Evolutionary conservation across 192 early-diverging fungal genomes (phyloP).

Genomic region (Coemansia sp.): DNA sequence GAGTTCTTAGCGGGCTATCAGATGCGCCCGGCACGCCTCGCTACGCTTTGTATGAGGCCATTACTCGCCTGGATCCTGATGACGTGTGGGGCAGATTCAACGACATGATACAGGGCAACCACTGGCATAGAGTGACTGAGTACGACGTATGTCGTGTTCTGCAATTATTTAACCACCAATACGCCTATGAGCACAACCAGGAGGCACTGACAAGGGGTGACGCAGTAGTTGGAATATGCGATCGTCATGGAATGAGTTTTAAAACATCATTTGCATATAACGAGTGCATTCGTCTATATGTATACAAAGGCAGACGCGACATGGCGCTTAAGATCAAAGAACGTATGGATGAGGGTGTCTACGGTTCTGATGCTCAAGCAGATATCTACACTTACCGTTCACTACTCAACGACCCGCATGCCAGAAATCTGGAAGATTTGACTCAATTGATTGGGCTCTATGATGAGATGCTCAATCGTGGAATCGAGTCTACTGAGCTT

Average conservation of each 20-base stretch:
- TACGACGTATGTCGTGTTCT: conserved; percentile 33
- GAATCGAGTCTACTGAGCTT: conserved; percentile 24
- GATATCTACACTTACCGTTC: conserved; percentile 41
- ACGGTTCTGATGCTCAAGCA: conserved; percentile 11
- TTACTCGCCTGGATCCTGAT: conserved; percentile 19
- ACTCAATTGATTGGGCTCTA: conserved; percentile 20
- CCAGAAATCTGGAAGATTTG: conserved; percentile 16
- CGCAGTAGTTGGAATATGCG: conserved; percentile 13
- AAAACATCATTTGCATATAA: conserved; percentile 22
- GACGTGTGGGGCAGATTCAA: conserved; percentile 34
- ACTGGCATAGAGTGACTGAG: conserved; percentile 34
- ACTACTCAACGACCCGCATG: conserved; percentile 33
- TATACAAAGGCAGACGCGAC: conserved; percentile 19
- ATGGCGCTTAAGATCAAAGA: conserved; percentile 29
- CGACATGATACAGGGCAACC: conserved; percentile 15
- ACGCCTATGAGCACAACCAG: conserved; percentile 20
- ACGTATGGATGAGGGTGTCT: conserved; percentile 23
- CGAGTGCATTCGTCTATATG: conserved; percentile 38
- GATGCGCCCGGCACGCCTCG: conserved; percentile 16
- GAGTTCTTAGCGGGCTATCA: neutral
- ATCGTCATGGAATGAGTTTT: conserved; percentile 9
- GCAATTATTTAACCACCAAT: conserved; percentile 40
- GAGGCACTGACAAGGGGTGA: conserved; percentile 17
- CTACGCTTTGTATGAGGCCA: conserved; percentile 22
- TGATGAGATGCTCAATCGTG: conserved; percentile 39